These are phyloP conservation scores for Penicillium sp. DNA, from an alignment of 2,329 filamentous ascomycete genomes.

Conservation along the genomic window DNA sequence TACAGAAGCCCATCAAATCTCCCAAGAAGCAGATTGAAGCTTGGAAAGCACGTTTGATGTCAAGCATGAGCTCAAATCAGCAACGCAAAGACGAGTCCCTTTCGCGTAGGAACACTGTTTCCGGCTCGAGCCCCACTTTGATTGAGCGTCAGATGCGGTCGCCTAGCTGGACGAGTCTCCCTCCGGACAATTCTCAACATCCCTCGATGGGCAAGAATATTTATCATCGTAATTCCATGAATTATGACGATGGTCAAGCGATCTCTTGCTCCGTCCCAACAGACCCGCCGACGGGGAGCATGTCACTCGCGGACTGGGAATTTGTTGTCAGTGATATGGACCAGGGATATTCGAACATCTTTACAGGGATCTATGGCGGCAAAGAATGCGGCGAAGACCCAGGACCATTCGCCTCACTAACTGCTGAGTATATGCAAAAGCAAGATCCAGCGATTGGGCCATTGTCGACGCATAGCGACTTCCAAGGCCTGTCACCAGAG, in stretches of 20 bases:
- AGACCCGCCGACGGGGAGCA: constrained; percentile 39
- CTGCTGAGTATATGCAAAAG: constrained; percentile 38
- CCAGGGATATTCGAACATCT: constrained; percentile 80
- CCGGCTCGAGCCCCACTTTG: constrained; percentile 34
- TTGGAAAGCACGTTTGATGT: constrained; percentile 41
- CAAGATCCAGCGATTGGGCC: constrained; percentile 25
- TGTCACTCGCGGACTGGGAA: constrained; percentile 79
- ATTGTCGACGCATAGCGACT: constrained; percentile 29
- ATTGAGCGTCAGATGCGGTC: constrained; percentile 36
- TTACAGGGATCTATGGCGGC: constrained; percentile 54
- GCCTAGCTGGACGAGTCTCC: constrained; percentile 37
- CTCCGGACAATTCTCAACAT: constrained; percentile 28
- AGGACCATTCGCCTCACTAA: constrained; percentile 41
- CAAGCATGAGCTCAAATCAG: constrained; percentile 27
- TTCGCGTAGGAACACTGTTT: constrained; percentile 40
- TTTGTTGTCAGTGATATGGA: constrained; percentile 79
- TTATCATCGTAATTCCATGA: constrained; percentile 46
- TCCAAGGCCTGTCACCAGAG: constrained; percentile 45
- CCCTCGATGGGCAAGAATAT: constrained; percentile 25
- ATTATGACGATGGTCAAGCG: constrained; percentile 33
- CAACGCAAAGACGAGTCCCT: constrained; percentile 28
- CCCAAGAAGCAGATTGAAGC: constrained; percentile 44
- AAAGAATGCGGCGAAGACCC: constrained; percentile 45
- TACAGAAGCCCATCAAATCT: constrained; percentile 37
- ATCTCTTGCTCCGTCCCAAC: constrained; percentile 52